Conservation (phyloP, 106 monocot species). For the Phalaenopsis aphrodite region DNA sequence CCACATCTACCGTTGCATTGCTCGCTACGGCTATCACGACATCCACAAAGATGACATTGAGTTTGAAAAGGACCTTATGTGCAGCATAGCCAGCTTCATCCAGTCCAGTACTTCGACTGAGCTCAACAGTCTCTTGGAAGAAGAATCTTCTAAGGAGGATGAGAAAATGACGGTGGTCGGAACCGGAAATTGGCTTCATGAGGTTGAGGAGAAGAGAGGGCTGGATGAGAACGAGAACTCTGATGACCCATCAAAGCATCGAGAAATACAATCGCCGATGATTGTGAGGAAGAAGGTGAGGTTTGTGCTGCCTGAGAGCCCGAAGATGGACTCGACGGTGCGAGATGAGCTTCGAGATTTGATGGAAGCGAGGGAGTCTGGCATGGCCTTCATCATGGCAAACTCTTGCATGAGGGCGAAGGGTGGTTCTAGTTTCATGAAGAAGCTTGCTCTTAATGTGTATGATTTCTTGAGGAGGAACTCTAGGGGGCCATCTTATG, state of each 20-base stretch:
- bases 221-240: not conserved
- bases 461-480: slow-evolving; percentile 90
- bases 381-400: slow-evolving; percentile 90
- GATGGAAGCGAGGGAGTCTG: slow-evolving; percentile 82
- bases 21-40: slow-evolving; percentile 89
- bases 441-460: slow-evolving; percentile 58
- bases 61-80: slow-evolving; percentile 86
- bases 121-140: slow-evolving; percentile 16
- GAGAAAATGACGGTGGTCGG: slow-evolving; percentile 71
- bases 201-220: slow-evolving; percentile 11
- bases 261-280: slow-evolving; percentile 52
- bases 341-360: slow-evolving; percentile 73
- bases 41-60: slow-evolving; percentile 85
- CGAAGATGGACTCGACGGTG: slow-evolving; percentile 23
- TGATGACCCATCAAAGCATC: slow-evolving; percentile 2
- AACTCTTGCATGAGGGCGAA: slow-evolving; percentile 74
- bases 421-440: slow-evolving; percentile 66
- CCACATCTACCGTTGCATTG: slow-evolving; percentile 83
- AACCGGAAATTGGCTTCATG: slow-evolving; percentile 27
- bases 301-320: slow-evolving; percentile 68
- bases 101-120: slow-evolving; percentile 27
- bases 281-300: slow-evolving; percentile 36
- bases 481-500: slow-evolving; percentile 58
- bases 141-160: slow-evolving; percentile 35
- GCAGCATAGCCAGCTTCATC: slow-evolving; percentile 91